Evolutionary conservation across 345 rosid genomes (phyloP).

Genomic region (Lagerstroemia speciosa): DNA sequence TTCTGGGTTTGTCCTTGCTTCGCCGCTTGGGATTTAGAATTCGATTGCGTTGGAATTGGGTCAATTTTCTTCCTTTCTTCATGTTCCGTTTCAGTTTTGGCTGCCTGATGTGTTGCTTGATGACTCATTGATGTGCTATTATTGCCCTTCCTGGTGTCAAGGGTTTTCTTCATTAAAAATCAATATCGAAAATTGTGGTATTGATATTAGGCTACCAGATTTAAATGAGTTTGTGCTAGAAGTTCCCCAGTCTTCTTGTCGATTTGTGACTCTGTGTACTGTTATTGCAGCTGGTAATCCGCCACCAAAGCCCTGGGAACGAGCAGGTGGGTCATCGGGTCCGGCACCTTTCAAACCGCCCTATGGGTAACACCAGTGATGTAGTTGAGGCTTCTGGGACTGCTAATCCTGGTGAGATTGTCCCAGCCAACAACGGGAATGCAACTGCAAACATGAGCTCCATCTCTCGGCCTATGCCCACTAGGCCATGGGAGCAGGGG

Average conservation of each 20-base stretch:
- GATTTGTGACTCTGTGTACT: neutral
- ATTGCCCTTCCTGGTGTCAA: neutral
- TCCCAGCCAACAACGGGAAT: slow-evolving; percentile 35
- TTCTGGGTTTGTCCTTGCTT: neutral
- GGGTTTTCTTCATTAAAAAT: neutral
- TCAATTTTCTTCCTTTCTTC: neutral
- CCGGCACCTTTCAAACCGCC: slow-evolving; percentile 89
- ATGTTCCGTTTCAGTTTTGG: neutral
- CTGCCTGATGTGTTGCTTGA: neutral
- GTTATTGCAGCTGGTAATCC: slow-evolving; percentile 41
- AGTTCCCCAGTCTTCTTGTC: neutral
- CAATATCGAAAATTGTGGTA: neutral
- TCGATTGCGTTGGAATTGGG: neutral
- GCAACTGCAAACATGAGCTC: slow-evolving; percentile 38
- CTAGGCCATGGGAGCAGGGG: slow-evolving; percentile 74
- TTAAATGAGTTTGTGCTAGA: neutral
- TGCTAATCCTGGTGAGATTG: slow-evolving; percentile 76
- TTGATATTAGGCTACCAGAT: no score
- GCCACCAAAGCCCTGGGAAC: slow-evolving; percentile 93
- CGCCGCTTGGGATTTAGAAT: neutral
- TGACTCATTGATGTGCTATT: neutral
- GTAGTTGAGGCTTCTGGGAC: slow-evolving; percentile 97
- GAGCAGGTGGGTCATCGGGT: slow-evolving; percentile 56
- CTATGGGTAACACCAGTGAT: slow-evolving; percentile 66
- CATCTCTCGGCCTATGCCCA: slow-evolving; percentile 61